Evolutionary conservation across 495 filamentous ascomycete species (phyloP).

Genomic region (Talaromyces ruber): DNA sequence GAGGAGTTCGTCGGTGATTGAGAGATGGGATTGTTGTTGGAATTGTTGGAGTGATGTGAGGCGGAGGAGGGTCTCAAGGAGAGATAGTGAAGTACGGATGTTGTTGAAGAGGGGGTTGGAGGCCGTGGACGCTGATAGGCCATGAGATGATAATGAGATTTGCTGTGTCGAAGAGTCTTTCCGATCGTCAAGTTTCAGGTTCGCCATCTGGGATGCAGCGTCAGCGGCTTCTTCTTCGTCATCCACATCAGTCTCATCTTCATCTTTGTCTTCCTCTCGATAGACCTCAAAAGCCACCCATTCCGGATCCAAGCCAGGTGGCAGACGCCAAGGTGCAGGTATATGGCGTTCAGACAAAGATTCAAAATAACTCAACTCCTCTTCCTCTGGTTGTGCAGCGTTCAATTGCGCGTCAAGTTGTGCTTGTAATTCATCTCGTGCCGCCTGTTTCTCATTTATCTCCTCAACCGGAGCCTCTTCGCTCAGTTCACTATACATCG

Average conservation of each 20-base stretch:
- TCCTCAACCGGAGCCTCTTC: slow-evolving; percentile 13
- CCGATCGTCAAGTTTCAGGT: slow-evolving; percentile 10
- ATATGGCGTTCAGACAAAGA: slow-evolving; percentile 27
- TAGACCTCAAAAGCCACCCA: slow-evolving; percentile 95
- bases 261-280: slow-evolving; percentile 51
- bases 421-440: slow-evolving; percentile 45
- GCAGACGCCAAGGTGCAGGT: slow-evolving; percentile 54
- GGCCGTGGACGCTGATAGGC: slow-evolving; percentile 29
- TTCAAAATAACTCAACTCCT: slow-evolving; percentile 10
- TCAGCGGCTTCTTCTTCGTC: slow-evolving; percentile 18
- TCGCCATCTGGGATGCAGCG: background rate
- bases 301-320: slow-evolving; percentile 77
- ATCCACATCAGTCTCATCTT: slow-evolving; percentile 45
- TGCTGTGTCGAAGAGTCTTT: slow-evolving; percentile 21
- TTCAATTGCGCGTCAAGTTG: slow-evolving; percentile 63
- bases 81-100: slow-evolving; percentile 78
- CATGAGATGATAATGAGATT: slow-evolving; percentile 20
- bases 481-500: slow-evolving; percentile 16
- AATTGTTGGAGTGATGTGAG: slow-evolving; percentile 93
- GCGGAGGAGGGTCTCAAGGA: slow-evolving; percentile 89
- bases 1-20: slow-evolving; percentile 89
- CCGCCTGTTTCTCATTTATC: slow-evolving; percentile 12
- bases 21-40: slow-evolving; percentile 85
- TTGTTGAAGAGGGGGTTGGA: slow-evolving; percentile 34
- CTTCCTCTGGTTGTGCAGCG: slow-evolving; percentile 27